phyloP scores from a whole-genome alignment of 2,329 filamentous ascomycete genomes.

The Chalara sp. region DNA sequence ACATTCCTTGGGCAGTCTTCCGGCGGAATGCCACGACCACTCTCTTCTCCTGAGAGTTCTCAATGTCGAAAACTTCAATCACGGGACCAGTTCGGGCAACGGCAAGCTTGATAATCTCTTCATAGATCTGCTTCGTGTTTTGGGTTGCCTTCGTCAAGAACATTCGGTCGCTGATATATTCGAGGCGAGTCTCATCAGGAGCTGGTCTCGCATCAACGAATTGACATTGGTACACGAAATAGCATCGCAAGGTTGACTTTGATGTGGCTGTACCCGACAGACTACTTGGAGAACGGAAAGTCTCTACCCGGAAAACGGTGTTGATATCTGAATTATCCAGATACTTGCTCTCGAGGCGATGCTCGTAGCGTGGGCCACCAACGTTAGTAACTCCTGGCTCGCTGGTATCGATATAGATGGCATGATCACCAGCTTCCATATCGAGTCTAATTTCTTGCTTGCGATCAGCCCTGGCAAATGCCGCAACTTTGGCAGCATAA shows the following conservation, averaged over 20 bases:
- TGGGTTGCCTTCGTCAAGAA: slow-evolving; percentile 93
- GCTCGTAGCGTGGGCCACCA: slow-evolving; percentile 84
- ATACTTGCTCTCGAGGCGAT: slow-evolving; percentile 91
- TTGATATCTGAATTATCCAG: slow-evolving; percentile 68
- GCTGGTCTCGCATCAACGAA: slow-evolving; percentile 72
- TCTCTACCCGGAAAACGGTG: slow-evolving; percentile 85
- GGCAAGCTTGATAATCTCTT: slow-evolving; percentile 82
- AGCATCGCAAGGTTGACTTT: slow-evolving; percentile 85
- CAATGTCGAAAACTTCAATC: slow-evolving; percentile 96
- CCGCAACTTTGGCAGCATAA: slow-evolving; percentile 93
- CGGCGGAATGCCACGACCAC: slow-evolving; percentile 92
- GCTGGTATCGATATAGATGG: slow-evolving; percentile 98
- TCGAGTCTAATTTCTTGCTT: slow-evolving; percentile 89
- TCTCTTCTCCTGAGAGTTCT: slow-evolving; percentile 84
- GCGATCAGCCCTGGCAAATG: slow-evolving; percentile 88
- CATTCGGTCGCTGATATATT: slow-evolving; percentile 85
- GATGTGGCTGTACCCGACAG: slow-evolving; percentile 59
- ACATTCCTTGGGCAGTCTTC: slow-evolving; percentile 84
- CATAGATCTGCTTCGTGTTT: slow-evolving; percentile 94
- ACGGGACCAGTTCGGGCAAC: slow-evolving; percentile 85
- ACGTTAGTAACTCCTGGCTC: slow-evolving; percentile 74
- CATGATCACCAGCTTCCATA: slow-evolving; percentile 90
- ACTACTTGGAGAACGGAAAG: slow-evolving; percentile 84
- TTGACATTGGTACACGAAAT: slow-evolving; percentile 96
- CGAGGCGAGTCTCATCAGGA: slow-evolving; percentile 77